Conservation (phyloP, 1,284 basidiomycete species). For the Heterobasidion irregulare region DNA sequence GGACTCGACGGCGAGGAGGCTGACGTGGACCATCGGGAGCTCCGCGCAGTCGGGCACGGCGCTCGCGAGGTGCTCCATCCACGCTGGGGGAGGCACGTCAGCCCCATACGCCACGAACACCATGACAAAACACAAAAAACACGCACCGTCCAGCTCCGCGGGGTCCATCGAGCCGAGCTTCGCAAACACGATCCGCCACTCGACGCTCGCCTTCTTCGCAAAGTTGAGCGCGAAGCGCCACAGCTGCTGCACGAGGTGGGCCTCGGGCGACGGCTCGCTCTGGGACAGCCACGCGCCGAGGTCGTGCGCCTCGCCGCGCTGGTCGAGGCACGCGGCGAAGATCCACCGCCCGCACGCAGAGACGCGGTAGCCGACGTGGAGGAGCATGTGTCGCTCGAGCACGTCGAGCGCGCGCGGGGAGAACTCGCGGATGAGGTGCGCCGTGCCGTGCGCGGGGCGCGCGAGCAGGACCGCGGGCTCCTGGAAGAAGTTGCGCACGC, state of each 20-base stretch:
- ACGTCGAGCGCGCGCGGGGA: conserved; percentile 52
- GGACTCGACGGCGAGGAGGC: conserved; percentile 9
- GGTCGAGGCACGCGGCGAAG: conserved; percentile 65
- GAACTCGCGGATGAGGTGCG: conserved; percentile 35
- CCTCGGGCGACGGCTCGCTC: conserved; percentile 26
- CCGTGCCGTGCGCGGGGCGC: conserved; percentile 33
- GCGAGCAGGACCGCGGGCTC: conserved; percentile 60
- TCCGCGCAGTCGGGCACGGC: conserved; percentile 24
- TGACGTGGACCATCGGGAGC: conserved; percentile 26
- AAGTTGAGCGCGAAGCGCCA: conserved; percentile 61
- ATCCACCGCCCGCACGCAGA: conserved; percentile 67
- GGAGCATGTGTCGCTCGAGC: conserved; percentile 56
- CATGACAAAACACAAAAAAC: background rate
- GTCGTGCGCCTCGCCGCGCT: conserved; percentile 67
- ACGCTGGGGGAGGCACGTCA: conserved; percentile 37
- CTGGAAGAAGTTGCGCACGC: conserved; percentile 42
- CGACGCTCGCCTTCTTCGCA: conserved; percentile 55
- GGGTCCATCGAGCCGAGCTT: conserved; percentile 52
- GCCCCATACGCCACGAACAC: conserved; percentile 1
- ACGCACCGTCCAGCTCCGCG: conserved; percentile 61
- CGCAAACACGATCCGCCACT: conserved; percentile 71
- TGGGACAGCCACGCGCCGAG: conserved; percentile 57
- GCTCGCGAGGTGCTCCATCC: conserved; percentile 44
- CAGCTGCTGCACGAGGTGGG: conserved; percentile 42
- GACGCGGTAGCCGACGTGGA: conserved; percentile 69